Base-by-base conservation (phyloP, 257 asterid species). In the Perilla frutescens region DNA sequence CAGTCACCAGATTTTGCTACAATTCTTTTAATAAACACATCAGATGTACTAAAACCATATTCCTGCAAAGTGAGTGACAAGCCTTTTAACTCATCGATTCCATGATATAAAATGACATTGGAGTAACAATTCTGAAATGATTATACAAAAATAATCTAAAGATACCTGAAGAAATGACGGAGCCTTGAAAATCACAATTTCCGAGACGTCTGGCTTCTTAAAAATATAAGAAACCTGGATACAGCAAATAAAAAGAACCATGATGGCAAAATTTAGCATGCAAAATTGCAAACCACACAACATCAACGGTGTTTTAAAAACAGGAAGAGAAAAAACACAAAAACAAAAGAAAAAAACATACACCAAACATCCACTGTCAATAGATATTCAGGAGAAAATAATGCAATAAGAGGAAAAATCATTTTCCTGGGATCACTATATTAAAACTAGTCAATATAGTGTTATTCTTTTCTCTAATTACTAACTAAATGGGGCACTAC, bases 1-100 rank as follows among this genome's bases (percentile, higher is more conserved):
- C 5, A 83, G 80, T 94, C 97, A 61, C 99, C 97, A 84, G 97
- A 93, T 77, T 62, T 85, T 1, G 97, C 99, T 12, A 94, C 99
- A 39, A 94, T 81, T 84, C 99, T 84, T 82, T 94, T 94, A 71
- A 94, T 91, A 66, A 94, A 90, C 75, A 89, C 91, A 47, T 91
- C 96, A 48, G 88, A 78, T 20, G 90, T 75, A 72, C 82, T 83
- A 64, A 65, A 91, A 65, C 97, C 97, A 57, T 71, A 7, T 68
- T 80, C 88, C 98, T 92, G 89, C 72, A 80, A 48, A 55, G 75
- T 56, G 62, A 62, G 62, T 51, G 31, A 74, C 31, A 53, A 8
- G 56, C 9, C 41, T 57, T 2, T 41, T 50, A 72, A 54, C 8
- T 47, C 1, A 6, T 66, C 11, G 65, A 72, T 26, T 54, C 70